Percentiles rank a stretch among this genome's conserved stretches.
Conservation (phyloP, 1,284 basidiomycete genomes). For the Microbotryum silenes-acaulis region DNA sequence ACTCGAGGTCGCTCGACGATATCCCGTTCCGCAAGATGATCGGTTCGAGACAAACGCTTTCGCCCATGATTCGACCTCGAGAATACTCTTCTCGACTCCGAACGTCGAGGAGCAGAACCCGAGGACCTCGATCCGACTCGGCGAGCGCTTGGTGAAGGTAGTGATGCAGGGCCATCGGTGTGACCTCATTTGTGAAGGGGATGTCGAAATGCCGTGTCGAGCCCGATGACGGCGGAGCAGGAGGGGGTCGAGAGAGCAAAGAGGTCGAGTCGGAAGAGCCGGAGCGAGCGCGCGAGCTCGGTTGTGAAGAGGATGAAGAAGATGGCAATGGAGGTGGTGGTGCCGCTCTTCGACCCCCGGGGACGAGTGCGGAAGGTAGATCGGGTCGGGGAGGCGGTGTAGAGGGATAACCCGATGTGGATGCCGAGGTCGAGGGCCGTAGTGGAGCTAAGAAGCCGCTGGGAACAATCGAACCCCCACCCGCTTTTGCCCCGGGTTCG, state of each 20-base stretch:
- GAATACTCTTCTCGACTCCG: slow-evolving; percentile 69
- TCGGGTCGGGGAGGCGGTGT: slow-evolving; percentile 3
- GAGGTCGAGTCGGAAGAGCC: background rate
- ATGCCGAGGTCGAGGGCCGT: slow-evolving; percentile 1
- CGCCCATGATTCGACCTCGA: slow-evolving; percentile 58
- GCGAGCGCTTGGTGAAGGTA: slow-evolving; percentile 56
- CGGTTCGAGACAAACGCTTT: slow-evolving; percentile 79
- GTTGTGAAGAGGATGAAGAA: background rate
- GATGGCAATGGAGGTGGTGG: background rate
- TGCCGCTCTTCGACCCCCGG: background rate
- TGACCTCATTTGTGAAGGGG: slow-evolving; percentile 53
- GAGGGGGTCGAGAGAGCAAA: slow-evolving; percentile 9
- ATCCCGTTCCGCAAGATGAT: slow-evolving; percentile 62
- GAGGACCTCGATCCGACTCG: slow-evolving; percentile 31
- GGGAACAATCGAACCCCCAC: background rate
- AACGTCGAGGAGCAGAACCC: slow-evolving; percentile 70
- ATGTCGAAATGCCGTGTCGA: slow-evolving; percentile 42
- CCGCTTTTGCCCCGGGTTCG: background rate
- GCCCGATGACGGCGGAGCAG: slow-evolving; percentile 15
- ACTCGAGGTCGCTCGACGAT: slow-evolving; percentile 60
- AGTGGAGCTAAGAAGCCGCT: background rate
- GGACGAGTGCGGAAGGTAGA: slow-evolving; percentile 11
- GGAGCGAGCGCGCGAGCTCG: background rate
- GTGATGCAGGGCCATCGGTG: slow-evolving; percentile 54
- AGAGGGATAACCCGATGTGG: slow-evolving; percentile 7